Base-by-base conservation (phyloP, 805 yeast genomes). In the Kodamaea hsintzibuensis region DNA sequence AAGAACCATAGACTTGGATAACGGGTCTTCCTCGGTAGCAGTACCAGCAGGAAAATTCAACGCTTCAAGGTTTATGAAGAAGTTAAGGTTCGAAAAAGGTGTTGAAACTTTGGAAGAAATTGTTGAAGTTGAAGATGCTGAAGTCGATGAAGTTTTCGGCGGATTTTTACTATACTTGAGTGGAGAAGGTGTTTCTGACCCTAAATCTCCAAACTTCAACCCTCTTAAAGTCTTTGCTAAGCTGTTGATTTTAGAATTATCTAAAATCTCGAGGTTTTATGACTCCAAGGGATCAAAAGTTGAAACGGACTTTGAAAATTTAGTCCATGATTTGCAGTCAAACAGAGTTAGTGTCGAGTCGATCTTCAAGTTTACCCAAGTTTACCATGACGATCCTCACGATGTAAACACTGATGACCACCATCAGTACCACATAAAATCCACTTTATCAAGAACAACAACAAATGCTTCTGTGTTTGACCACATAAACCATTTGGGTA, bases 261-360 rank as follows among this genome's bases (percentile, higher is more conserved):
- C 59, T 19, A 83, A 82, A 59, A 76, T 85, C 54, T 83, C 82
- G 61, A 71, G 65, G 7, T 85, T 85, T 57, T 85, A 79, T 64
- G 67, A 69, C 42, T 53, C 60, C 14, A 78, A 77, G 50, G 86
- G 84, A 60, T 62, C 70, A 1, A 79, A 76, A 53, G 70, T 83
- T 17, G 78, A 74, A 55, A 61, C 57, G 6, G 79, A 78, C 50
- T 81, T 74, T 61, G 80, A 78, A 46, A 67, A 73, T 27, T 70
- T 50, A 48, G 13, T 50, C 18, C 35, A 50, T 47, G 52, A 50
- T 30, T 71, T 84, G 51, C 78, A 68, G 51, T 55, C 61, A 19
- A 64, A 68, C 59, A 58, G 62, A 42, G 57, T 66, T 44, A 58
- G 66, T 51, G 57, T 69, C 10, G 69, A 69, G 52, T 66, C 66